phyloP scores from a whole-genome alignment of 129 eudicot genomes.

The Artemisia annua region DNA sequence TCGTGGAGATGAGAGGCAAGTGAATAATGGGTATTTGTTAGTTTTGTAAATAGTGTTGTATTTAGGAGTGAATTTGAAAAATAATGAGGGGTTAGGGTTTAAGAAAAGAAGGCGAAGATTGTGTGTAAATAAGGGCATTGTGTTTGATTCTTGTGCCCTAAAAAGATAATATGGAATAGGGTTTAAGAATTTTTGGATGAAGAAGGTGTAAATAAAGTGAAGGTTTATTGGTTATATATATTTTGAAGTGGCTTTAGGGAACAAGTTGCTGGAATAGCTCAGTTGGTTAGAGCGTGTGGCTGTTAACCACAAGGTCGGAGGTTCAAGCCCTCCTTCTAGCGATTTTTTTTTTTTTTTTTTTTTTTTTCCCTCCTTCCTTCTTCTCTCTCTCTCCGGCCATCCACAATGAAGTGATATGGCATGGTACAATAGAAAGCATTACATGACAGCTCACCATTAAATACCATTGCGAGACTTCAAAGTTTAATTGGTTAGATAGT shows the following conservation, averaged over 20 bases:
- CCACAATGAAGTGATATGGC: too few species aligned
- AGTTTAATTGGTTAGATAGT: too few species aligned
- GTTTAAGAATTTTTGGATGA: not conserved
- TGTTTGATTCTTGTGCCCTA: slow-evolving; percentile 35
- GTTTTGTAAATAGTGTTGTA: not conserved
- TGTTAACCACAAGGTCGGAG: slow-evolving; percentile 99
- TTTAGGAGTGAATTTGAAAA: not conserved
- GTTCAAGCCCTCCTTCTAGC: slow-evolving; percentile 90
- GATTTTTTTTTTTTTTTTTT: not conserved
- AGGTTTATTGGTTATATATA: too few species aligned
- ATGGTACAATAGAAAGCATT: too few species aligned
- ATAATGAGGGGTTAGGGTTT: slow-evolving; percentile 28
- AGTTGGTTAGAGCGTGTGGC: slow-evolving; percentile 99
- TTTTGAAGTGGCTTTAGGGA: too few species aligned
- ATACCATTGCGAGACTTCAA: too few species aligned
- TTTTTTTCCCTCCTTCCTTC: too few species aligned
- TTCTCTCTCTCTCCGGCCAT: too few species aligned
- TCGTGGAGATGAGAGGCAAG: slow-evolving; percentile 37
- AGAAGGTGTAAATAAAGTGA: too few species aligned
- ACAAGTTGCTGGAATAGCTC: slow-evolving; percentile 81
- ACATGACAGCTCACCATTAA: too few species aligned
- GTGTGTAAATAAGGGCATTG: slow-evolving; percentile 57
- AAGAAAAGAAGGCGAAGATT: slow-evolving; percentile 71
- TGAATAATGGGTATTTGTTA: slow-evolving; percentile 16
- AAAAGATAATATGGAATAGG: slow-evolving; percentile 9